phyloP scores from a whole-genome alignment of 352 stramenopile species.

The Pythium vanterpoolii region DNA sequence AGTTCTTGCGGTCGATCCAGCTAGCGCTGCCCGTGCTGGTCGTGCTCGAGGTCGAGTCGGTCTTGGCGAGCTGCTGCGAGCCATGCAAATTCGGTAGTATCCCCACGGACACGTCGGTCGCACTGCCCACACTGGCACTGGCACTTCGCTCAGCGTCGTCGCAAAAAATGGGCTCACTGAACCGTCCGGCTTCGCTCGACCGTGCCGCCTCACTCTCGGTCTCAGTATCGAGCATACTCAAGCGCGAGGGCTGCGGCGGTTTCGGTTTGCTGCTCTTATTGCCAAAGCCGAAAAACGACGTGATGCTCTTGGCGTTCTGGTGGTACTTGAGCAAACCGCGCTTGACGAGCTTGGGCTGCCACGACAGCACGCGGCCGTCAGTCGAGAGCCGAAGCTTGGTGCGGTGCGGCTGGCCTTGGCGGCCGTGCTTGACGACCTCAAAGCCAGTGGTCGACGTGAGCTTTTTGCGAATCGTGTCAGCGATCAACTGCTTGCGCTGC shows the following conservation, averaged over 20 bases:
- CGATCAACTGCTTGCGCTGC: constrained; percentile 57
- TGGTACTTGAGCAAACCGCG: constrained; percentile 64
- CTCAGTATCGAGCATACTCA: constrained; percentile 29
- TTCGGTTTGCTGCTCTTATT: constrained; percentile 21
- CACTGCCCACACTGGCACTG: constrained; percentile 26
- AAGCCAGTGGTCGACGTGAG: constrained; percentile 65
- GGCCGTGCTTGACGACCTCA: constrained; percentile 78
- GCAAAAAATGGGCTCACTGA: constrained; percentile 26
- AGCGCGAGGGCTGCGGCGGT: constrained; percentile 27
- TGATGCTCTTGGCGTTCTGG: constrained; percentile 59
- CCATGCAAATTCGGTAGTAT: neutral
- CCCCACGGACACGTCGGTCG: constrained; percentile 6
- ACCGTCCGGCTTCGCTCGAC: constrained; percentile 16
- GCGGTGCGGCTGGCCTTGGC: constrained; percentile 68
- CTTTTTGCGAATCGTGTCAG: constrained; percentile 64
- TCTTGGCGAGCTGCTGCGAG: constrained; percentile 29
- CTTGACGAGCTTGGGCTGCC: constrained; percentile 79
- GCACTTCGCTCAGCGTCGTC: constrained; percentile 26
- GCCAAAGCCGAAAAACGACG: constrained; percentile 55
- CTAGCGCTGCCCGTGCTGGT: constrained; percentile 16
- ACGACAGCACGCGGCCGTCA: constrained; percentile 66
- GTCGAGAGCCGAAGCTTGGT: constrained; percentile 73
- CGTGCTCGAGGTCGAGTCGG: constrained; percentile 34
- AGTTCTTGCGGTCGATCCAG: constrained; percentile 58
- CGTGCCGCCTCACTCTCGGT: too few species aligned